Evolutionary conservation across 305 asterid species (phyloP), one percentile per base, ranked within the genome.

Genomic region (Solanum hybrid): DNA sequence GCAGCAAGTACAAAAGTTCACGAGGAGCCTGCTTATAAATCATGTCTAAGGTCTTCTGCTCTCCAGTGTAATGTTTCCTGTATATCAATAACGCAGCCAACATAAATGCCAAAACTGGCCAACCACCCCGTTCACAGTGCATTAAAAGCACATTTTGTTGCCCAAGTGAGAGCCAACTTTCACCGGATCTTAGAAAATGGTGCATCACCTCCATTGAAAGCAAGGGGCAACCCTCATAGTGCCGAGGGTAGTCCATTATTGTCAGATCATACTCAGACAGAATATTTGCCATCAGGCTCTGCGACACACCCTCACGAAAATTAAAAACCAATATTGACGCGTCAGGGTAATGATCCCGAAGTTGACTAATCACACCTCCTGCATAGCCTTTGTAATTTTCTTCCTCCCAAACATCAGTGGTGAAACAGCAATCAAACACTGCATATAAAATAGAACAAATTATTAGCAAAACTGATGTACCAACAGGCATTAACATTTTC

Each of bases 71-170:
- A 76, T 96, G 96, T 90, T 91, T 95, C 91, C 98, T 94, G 87
- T 96, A 96, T 89, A 97, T 93, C 91, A 97, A 90, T 89, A 96
- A 89, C n/a, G 98, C 98, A 89, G 99, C 96, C 92, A 96, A 90
- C 98, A 97, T 97, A 93, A 95, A 95, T 86, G 99, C 98, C 92
- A 97, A 95, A 93, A 97, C 96, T 66, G 99, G 98, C 99, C 99
- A 97, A 91, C 98, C 98, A 90, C 98, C 98, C 80, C 93, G 96
- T 87, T 97, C 99, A 90, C 99, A 97, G 92, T 96, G 98, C 98
- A 95, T 95, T 73, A 97, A 93, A 90, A 97, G 98, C 93, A 97
- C 90, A 92, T 97, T 97, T 87, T 97, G 98, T 88, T 91, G 92
- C 90, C 99, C 99, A 90, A 97, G 98, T 31, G 98, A 93, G 87